These are phyloP conservation scores for Botrytis elliptica DNA, from an alignment of 2,329 filamentous ascomycete species.

Conservation along the genomic window DNA sequence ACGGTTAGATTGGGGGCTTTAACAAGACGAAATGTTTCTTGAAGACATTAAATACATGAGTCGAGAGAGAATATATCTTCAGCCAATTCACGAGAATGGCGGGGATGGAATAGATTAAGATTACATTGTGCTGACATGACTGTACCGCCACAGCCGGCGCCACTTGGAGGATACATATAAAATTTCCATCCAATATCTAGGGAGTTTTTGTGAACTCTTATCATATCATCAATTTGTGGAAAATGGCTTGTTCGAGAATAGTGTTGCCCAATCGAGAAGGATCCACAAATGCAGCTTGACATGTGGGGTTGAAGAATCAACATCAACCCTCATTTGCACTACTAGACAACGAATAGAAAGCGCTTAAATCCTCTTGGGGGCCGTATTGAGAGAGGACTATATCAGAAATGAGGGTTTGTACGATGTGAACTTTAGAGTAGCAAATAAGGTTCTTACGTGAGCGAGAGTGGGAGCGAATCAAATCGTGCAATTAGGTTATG, in stretches of 20 bases:
- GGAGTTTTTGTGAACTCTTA: not conserved
- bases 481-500: not conserved
- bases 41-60: not conserved
- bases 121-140: not conserved
- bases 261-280: not conserved
- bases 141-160: not conserved
- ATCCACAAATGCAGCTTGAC: not conserved
- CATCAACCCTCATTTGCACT: not conserved
- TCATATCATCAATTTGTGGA: not conserved
- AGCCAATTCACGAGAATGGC: not conserved
- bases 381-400: not conserved
- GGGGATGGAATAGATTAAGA: not conserved
- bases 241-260: not conserved
- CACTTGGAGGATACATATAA: not conserved
- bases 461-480: not conserved
- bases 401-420: not conserved
- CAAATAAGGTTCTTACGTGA: not conserved
- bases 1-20: not conserved
- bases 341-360: not conserved
- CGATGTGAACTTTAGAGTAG: not conserved
- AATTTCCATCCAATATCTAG: not conserved
- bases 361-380: not conserved
- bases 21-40: accelerated
- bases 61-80: not conserved
- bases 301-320: not conserved